Conservation (phyloP, 176 grass and related monocot species). For the Oryza punctata region DNA sequence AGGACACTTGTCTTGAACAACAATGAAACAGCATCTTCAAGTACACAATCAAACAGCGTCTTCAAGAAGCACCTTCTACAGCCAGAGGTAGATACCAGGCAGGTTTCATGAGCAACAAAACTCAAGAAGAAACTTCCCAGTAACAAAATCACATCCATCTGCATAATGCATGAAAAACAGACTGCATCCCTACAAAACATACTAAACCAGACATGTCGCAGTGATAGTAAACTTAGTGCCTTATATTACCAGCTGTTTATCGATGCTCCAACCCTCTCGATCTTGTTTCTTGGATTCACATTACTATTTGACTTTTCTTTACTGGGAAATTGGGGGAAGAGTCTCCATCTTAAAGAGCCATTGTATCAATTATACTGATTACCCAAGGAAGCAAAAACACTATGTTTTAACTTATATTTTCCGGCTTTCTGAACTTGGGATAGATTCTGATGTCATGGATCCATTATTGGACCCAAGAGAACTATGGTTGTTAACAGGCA, state of each 20-base stretch:
- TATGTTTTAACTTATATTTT: constrained; percentile 32
- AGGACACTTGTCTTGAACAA: constrained; percentile 29
- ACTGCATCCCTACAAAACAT: constrained; percentile 14
- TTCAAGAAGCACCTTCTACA: constrained; percentile 32
- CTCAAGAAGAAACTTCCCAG: constrained; percentile 6
- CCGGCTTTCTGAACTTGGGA: constrained; percentile 23
- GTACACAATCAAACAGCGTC: background rate
- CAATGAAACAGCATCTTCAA: constrained; percentile 40
- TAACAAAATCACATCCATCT: background rate
- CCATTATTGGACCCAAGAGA: constrained; percentile 44
- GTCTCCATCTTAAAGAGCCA: constrained; percentile 14
- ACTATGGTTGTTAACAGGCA: constrained; percentile 47
- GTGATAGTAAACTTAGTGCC: background rate
- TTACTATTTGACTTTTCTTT: constrained; percentile 5
- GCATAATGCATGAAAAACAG: constrained; percentile 26
- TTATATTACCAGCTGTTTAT: constrained; percentile 24
- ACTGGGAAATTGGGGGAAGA: background rate
- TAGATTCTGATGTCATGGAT: constrained; percentile 34
- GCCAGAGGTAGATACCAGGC: background rate
- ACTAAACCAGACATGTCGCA: background rate
- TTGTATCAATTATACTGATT: background rate
- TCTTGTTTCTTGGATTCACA: constrained; percentile 13
- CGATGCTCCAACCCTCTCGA: constrained; percentile 26
- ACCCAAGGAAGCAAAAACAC: constrained; percentile 23
- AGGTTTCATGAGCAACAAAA: background rate